Evolutionary conservation across 208 protist species (phyloP).

Genomic region (Porcisia hertigi): DNA sequence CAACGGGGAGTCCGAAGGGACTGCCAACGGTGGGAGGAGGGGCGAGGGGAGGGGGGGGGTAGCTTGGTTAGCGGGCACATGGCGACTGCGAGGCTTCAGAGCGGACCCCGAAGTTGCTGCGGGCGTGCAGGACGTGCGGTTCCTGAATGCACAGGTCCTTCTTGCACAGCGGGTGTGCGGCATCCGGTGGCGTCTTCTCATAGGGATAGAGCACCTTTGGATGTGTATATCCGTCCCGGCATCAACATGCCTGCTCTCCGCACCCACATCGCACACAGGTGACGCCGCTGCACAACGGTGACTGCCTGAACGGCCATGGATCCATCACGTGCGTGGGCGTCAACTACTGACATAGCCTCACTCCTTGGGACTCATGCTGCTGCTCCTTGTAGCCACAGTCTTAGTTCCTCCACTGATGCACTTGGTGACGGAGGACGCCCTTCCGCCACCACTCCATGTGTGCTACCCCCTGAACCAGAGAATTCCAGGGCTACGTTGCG

Average conservation of each 20-base stretch:
- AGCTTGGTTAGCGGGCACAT: too few relatives aligned
- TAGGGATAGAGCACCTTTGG: not conserved
- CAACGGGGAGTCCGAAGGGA: slow-evolving; percentile 9
- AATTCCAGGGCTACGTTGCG: not conserved
- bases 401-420: not conserved
- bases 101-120: not conserved
- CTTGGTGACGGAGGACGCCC: not conserved
- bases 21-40: not conserved
- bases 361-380: not conserved
- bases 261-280: not conserved
- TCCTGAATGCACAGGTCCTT: not conserved
- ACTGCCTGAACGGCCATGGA: not conserved
- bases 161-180: not conserved
- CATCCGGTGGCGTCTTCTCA: not conserved
- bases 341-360: not conserved
- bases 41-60: not conserved
- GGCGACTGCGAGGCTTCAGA: not conserved
- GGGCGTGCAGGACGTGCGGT: not conserved
- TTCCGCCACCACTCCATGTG: not conserved
- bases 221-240: not conserved
- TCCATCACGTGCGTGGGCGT: not conserved
- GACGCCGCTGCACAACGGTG: not conserved
- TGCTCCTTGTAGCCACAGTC: not conserved
- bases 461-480: not conserved
- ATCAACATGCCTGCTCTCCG: not conserved